phyloP scores from a whole-genome alignment of 73 alveolate genomes.

The Blepharisma stoltei region DNA sequence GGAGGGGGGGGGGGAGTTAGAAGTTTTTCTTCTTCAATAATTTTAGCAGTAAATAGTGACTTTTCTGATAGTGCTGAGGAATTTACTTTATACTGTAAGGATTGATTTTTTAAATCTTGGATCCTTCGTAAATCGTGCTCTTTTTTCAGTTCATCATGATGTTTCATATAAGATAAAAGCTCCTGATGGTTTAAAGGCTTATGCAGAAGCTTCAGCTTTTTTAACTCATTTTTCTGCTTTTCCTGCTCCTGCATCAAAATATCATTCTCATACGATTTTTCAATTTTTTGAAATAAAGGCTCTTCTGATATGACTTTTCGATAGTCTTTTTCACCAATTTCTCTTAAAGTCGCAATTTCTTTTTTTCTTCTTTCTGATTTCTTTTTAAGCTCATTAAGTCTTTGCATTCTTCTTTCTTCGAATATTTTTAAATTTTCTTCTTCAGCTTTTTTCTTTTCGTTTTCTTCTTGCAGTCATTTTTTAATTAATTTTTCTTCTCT shows the following conservation, averaged over 20 bases:
- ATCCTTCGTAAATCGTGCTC: slow-evolving; percentile 34
- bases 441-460: too few relatives aligned
- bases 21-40: slow-evolving; percentile 18
- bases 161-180: slow-evolving; percentile 35
- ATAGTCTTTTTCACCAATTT: slow-evolving; percentile 23
- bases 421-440: too few relatives aligned
- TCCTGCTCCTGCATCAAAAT: slow-evolving; percentile 38
- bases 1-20: too few relatives aligned
- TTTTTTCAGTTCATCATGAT: slow-evolving; percentile 23
- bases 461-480: too few relatives aligned
- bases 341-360: neutral
- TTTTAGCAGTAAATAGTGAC: neutral
- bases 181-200: slow-evolving; percentile 32
- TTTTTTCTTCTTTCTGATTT: slow-evolving; percentile 19
- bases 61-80: neutral
- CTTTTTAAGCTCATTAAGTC: neutral
- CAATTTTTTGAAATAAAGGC: slow-evolving; percentile 23
- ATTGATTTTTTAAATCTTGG: neutral
- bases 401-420: slow-evolving; percentile 1
- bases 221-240: slow-evolving; percentile 36
- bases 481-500: too few relatives aligned
- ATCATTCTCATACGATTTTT: slow-evolving; percentile 38
- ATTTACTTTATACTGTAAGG: neutral
- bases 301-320: slow-evolving; percentile 2
- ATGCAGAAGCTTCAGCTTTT: slow-evolving; percentile 26